Conservation (phyloP, 441 rosid genomes). For the Adansonia madagascariensis region DNA sequence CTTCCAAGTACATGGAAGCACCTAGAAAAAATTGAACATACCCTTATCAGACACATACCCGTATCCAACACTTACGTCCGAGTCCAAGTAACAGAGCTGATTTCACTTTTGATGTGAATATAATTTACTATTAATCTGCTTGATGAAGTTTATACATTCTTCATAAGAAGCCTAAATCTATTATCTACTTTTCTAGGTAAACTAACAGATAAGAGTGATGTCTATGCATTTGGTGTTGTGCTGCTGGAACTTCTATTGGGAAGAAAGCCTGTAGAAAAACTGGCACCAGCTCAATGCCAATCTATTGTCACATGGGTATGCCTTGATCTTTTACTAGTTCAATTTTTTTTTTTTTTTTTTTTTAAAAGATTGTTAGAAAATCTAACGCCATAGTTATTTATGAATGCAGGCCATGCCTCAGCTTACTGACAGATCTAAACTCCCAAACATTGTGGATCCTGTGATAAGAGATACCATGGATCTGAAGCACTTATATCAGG, state of each 20-base stretch:
- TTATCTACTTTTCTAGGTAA: constrained; percentile 50
- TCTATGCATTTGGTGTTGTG: constrained; percentile 89
- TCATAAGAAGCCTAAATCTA: neutral
- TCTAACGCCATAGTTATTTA: constrained; percentile 9
- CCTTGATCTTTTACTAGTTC: neutral
- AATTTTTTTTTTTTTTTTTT: too few relatives aligned
- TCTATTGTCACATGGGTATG: constrained; percentile 93
- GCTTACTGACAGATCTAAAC: constrained; percentile 84
- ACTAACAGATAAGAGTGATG: constrained; percentile 92
- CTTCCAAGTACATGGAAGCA: too few relatives aligned
- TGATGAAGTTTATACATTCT: neutral
- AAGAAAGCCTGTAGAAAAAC: constrained; percentile 80
- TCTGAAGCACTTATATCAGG: constrained; percentile 94
- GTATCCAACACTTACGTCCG: too few relatives aligned
- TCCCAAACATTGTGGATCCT: constrained; percentile 85
- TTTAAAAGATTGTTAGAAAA: neutral
- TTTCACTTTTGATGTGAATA: neutral
- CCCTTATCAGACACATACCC: too few relatives aligned
- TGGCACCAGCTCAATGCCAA: constrained; percentile 75
- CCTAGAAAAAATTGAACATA: too few relatives aligned
- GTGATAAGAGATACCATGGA: constrained; percentile 75
- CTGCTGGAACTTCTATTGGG: constrained; percentile 91
- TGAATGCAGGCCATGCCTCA: constrained; percentile 91
- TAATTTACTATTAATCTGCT: neutral
- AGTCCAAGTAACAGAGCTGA: too few relatives aligned